Evolutionary conservation across 2,329 filamentous ascomycete species (phyloP), one percentile per base, ranked within the genome.

Genomic region (Penicillium sp.): DNA sequence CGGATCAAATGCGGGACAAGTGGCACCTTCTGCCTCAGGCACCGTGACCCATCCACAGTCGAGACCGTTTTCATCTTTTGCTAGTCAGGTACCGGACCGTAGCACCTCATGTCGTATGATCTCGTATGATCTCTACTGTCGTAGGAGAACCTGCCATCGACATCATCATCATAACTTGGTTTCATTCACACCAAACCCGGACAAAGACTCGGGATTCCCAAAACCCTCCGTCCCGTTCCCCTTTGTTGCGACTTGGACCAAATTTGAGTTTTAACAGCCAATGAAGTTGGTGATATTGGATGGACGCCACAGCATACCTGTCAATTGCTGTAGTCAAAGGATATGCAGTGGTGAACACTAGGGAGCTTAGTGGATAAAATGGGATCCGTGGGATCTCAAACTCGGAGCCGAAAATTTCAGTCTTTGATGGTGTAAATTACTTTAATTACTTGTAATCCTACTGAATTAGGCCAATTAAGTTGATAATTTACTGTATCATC

Each of bases 41-140:
- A 27, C 18, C 7, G 20, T 10, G 34, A 23, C 9, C 11, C 34
- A 1, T 22, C 11, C 49, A 37, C 4, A 28, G 40, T 34, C 48
- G 36, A 37, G 44, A 47, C 48, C 45, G 48, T 54, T 54, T 53
- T 43, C 48, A 40, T 45, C 35, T 37, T 37, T 6, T n/a, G 7
- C 11, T 24, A 18, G 14, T 34, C 31, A 34, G 10, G 26, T 27
- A 34, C 7, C 18, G 18, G 18, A 20, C 18, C 28, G 16, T 4
- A 8, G 31, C 31, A 18, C 31, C 31, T 34, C 7, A 34, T 9
- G 31, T 34, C 31, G 16, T 18, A 34, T 34, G 31, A 34, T 34
- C 31, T n/a, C n/a, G n/a, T n/a, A n/a, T n/a, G n/a, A n/a, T n/a
- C n/a, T n/a, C n/a, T n/a, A n/a, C n/a, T n/a, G n/a, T n/a, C n/a